Conservation (phyloP, 2,329 filamentous ascomycete species). For the Diplodia scrobiculata region DNA sequence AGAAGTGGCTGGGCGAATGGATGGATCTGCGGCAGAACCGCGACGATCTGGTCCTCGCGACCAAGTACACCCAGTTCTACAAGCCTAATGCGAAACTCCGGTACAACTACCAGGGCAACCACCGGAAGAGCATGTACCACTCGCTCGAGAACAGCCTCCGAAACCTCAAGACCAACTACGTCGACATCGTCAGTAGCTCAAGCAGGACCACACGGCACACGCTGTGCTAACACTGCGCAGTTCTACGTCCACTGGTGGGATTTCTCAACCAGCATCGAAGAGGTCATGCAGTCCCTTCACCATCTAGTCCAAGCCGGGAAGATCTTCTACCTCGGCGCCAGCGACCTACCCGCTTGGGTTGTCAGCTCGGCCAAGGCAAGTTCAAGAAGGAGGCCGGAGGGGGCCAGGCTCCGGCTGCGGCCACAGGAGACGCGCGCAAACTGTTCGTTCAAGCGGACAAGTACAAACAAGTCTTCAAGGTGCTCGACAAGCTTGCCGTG, state of each 20-base stretch:
- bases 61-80: constrained; percentile 54
- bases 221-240: constrained; percentile 28
- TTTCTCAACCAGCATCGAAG: constrained; percentile 42
- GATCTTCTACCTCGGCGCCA: constrained; percentile 46
- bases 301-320: constrained; percentile 42
- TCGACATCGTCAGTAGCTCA: constrained; percentile 39
- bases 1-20: constrained; percentile 56
- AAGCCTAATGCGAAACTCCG: constrained; percentile 34
- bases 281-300: constrained; percentile 46
- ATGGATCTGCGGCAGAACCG: constrained; percentile 49
- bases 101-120: constrained; percentile 24
- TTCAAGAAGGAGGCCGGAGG: constrained; percentile 43
- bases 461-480: constrained; percentile 56
- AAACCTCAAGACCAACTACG: constrained; percentile 48
- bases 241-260: constrained; percentile 50
- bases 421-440: constrained; percentile 42
- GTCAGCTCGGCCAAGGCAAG: constrained; percentile 53
- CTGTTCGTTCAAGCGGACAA: constrained; percentile 50
- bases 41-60: constrained; percentile 58
- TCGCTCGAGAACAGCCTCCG: constrained; percentile 46
- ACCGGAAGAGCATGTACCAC: constrained; percentile 43
- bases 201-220: neutral
- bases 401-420: constrained; percentile 29
- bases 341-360: constrained; percentile 47
- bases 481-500: constrained; percentile 62